These are phyloP conservation scores for Pseudozyma sp. DNA, from an alignment of 1,284 basidiomycete genomes.

Conservation along the genomic window DNA sequence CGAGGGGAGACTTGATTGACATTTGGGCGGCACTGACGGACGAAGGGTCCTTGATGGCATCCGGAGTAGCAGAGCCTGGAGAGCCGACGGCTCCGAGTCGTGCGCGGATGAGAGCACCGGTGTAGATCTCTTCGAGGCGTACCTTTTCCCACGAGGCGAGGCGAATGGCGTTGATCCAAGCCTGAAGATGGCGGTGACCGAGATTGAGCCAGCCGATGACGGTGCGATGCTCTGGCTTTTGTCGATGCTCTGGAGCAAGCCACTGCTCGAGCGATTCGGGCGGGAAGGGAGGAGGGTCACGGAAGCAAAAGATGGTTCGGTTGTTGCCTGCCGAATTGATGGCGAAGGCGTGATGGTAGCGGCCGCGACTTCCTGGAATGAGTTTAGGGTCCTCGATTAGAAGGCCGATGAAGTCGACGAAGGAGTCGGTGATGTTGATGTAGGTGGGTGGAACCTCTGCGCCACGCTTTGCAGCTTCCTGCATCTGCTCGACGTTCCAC, in stretches of 20 bases:
- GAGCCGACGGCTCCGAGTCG: conserved; percentile 69
- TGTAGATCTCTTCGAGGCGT: conserved; percentile 95
- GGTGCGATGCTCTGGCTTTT: conserved; percentile 57
- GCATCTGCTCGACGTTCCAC: conserved; percentile 87
- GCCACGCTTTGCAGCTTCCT: conserved; percentile 81
- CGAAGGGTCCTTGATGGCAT: conserved; percentile 30
- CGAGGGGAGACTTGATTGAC: conserved; percentile 60
- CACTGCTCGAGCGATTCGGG: conserved; percentile 55
- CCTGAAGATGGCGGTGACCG: conserved; percentile 63
- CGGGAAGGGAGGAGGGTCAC: conserved; percentile 56
- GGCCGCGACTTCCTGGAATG: conserved; percentile 71
- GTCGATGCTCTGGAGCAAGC: conserved; percentile 51
- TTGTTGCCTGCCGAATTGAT: conserved; percentile 95
- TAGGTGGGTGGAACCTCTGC: conserved; percentile 86
- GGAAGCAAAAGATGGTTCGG: conserved; percentile 80
- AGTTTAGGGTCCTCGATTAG: conserved; percentile 72
- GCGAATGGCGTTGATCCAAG: conserved; percentile 89
- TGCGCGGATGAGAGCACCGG: conserved; percentile 81
- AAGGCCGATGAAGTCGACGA: conserved; percentile 72
- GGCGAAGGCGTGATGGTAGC: conserved; percentile 80
- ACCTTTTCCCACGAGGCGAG: conserved; percentile 95
- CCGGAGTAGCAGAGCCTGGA: conserved; percentile 26
- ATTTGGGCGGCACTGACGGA: conserved; percentile 25
- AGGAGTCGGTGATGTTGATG: conserved; percentile 85
- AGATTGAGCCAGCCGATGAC: conserved; percentile 65